A percentile compares a stretch with the other conserved stretches of the same genome.
These are phyloP conservation scores for Primulina tabacum DNA, from an alignment of 257 asterid species.

Conservation along the genomic window DNA sequence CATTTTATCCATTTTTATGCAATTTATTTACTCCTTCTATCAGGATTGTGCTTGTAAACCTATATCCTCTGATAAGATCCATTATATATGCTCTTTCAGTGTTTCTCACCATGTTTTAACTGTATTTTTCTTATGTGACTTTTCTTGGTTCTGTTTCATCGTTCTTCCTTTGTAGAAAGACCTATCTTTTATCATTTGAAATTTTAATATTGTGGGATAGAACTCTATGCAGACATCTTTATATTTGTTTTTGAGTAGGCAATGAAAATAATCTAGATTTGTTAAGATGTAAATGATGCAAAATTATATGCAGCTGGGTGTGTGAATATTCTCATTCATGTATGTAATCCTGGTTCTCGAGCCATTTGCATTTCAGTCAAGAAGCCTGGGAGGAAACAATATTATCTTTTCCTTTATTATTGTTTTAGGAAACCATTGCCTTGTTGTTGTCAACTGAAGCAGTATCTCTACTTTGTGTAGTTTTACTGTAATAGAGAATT, in stretches of 20 bases:
- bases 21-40: neutral
- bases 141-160: neutral
- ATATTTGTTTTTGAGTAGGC: neutral
- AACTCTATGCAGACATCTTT: neutral
- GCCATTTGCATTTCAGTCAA: constrained; percentile 15
- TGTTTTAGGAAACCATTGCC: neutral
- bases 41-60: constrained; percentile 2
- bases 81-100: neutral
- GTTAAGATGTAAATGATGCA: constrained; percentile 7
- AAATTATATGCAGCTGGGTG: constrained; percentile 7
- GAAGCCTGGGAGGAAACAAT: constrained; percentile 5
- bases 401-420: neutral
- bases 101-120: neutral
- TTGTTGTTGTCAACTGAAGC: neutral
- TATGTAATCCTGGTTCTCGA: neutral
- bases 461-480: constrained; percentile 1
- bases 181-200: neutral
- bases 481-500: constrained; percentile 6
- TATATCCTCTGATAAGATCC: constrained; percentile 8
- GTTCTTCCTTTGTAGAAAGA: neutral
- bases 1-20: neutral
- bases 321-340: constrained; percentile 12
- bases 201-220: neutral
- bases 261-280: constrained; percentile 7
- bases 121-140: neutral